Evolutionary conservation across 305 asterid genomes (phyloP), one percentile per base, ranked within the genome.

Genomic region (Galium porrigens): DNA sequence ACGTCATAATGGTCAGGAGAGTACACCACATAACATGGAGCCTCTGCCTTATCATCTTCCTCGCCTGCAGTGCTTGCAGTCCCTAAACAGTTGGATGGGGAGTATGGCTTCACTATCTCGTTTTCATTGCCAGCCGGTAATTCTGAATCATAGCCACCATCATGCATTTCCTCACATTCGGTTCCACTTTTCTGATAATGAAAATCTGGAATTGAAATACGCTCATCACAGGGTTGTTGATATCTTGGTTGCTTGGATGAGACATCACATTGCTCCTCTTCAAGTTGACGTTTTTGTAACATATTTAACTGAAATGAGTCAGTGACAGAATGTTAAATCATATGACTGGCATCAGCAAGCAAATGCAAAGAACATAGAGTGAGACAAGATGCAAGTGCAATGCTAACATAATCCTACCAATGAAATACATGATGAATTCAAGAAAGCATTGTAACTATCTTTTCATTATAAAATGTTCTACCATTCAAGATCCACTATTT

Each of bases 71-170:
- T 72, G 70, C 79, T 73, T 3, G 73, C 71, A 56, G 70, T 73
- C 78, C 69, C 69, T 68, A 78, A 80, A 61, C 78, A 77, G 64
- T 73, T 67, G 32, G 77, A 76, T 67, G 67, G 12, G 67, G 72
- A 77, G 64, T 59, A 63, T 48, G 70, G 72, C 74, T 58, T 64
- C 30, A 58, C 75, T 27, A 63, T 17, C 46, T 64, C 79, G 49
- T 57, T 75, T 64, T 73, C 83, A 36, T 48, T 73, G 30, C 29
- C 54, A 41, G 46, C 37, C n/a, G 69, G 70, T 22, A 79, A 66
- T 58, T 61, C 74, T 67, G 68, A 63, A 5, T 54, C 32, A 51
- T 70, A 70, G 6, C 68, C 75, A 67, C 53, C 68, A 54, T 71
- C 73, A 33, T 69, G 74, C 52, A 53, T 63, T 72, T 64, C 78